phyloP scores from a whole-genome alignment of 306 rosid genomes.

The Ochetophila trinervis region DNA sequence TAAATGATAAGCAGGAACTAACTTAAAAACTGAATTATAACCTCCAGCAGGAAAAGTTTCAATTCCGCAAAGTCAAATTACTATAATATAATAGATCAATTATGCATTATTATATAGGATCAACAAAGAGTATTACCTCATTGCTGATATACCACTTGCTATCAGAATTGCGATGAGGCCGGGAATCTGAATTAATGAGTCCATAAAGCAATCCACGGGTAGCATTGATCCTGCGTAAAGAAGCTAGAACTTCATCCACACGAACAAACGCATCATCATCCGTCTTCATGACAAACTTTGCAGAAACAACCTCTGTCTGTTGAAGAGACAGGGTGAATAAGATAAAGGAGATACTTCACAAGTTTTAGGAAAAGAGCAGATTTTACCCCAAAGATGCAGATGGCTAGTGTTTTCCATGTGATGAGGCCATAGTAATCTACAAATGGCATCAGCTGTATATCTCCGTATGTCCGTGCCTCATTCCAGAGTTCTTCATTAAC shows the following conservation, averaged over 20 bases:
- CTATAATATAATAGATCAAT: too few species aligned
- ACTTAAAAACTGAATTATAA: too few species aligned
- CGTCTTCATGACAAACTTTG: conserved; percentile 93
- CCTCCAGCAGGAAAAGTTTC: too few species aligned
- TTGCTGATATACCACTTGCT: conserved; percentile 95
- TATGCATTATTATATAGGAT: too few species aligned
- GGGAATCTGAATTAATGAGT: conserved; percentile 84
- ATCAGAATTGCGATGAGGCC: conserved; percentile 77
- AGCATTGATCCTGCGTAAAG: conserved; percentile 55
- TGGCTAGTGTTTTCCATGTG: conserved; percentile 96
- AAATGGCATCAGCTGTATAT: conserved; percentile 96
- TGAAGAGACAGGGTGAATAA: conserved; percentile 37
- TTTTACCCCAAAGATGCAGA: conserved; percentile 90
- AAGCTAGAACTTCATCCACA: conserved; percentile 77
- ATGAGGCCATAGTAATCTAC: conserved; percentile 95
- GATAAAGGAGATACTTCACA: conserved; percentile 19
- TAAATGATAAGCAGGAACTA: too few species aligned
- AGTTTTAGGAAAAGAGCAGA: conserved; percentile 26
- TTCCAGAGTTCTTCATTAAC: conserved; percentile 96
- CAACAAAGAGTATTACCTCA: conserved; percentile 49
- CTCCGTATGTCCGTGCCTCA: conserved; percentile 89
- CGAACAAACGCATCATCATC: conserved; percentile 98
- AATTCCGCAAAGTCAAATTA: too few species aligned
- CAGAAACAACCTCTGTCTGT: conserved; percentile 95
- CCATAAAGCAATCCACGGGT: conserved; percentile 75